Percentiles rank a stretch among this genome's conserved stretches.
phyloP scores from a whole-genome alignment of 352 stramenopile species.

The Globisporangium recalcitrans region DNA sequence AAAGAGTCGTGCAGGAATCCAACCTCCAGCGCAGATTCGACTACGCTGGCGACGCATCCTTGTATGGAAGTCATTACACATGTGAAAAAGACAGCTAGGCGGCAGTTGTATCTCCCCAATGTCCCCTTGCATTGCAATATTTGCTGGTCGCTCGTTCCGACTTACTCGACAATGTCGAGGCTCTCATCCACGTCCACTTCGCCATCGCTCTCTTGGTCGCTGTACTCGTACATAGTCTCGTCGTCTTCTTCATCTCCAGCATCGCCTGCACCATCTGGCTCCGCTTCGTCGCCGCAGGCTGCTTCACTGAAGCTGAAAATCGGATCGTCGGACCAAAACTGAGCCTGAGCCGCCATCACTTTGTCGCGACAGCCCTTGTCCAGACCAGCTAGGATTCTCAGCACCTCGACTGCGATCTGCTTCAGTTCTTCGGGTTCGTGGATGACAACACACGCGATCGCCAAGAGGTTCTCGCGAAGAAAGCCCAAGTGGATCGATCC shows the following conservation, averaged over 20 bases:
- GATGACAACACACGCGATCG: not conserved
- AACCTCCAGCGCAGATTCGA: too few relatives aligned
- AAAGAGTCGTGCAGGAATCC: too few relatives aligned
- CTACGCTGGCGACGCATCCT: too few relatives aligned
- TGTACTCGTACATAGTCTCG: conserved; percentile 3
- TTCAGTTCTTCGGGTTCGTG: not conserved
- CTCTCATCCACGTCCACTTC: not conserved
- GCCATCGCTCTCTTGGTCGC: not conserved
- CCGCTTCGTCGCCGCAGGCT: not conserved
- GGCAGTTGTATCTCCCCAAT: too few relatives aligned
- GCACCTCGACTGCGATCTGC: not conserved
- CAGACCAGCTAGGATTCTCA: not conserved
- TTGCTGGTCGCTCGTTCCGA: too few relatives aligned
- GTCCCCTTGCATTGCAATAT: too few relatives aligned
- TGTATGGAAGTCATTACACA: too few relatives aligned
- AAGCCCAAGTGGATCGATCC: not conserved
- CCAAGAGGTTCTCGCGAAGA: not conserved
- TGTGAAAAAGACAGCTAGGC: too few relatives aligned
- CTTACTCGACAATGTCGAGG: too few relatives aligned
- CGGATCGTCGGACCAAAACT: not conserved
- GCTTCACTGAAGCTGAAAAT: not conserved
- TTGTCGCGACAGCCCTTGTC: not conserved
- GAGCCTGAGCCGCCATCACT: not conserved
- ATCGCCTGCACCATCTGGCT: not conserved
- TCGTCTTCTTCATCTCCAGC: not conserved